Conservation (phyloP, 2,329 filamentous ascomycete genomes). For the Aspergillus versicolor region DNA sequence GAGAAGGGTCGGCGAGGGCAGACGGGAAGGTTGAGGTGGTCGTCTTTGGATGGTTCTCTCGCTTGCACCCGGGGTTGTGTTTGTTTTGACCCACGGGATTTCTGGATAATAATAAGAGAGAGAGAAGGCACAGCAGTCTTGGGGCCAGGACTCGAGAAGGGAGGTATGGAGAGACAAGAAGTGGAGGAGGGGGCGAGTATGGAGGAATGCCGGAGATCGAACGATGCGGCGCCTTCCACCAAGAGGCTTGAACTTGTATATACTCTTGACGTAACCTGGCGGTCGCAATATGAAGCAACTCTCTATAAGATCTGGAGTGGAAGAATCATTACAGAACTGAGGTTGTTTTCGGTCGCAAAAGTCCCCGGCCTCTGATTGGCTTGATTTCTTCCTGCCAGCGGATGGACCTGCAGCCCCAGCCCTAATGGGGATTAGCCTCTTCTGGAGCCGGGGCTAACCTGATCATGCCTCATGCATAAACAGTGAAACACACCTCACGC, state of each 20-base stretch:
- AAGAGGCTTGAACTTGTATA: not conserved
- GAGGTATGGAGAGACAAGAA: not conserved
- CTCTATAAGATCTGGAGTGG: not conserved
- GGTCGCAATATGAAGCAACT: not conserved
- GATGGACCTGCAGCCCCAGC: constrained; percentile 12
- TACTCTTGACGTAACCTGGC: not conserved
- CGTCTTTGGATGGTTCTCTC: constrained; percentile 14
- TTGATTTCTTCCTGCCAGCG: not conserved
- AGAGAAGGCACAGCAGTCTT: too few species aligned
- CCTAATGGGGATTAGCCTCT: constrained; percentile 7
- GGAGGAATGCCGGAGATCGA: not conserved
- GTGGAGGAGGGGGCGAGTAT: not conserved
- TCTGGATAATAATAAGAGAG: not conserved
- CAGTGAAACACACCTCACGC: not conserved
- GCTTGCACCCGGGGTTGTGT: constrained; percentile 25
- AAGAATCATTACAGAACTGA: not conserved
- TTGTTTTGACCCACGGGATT: constrained; percentile 37
- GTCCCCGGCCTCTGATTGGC: constrained; percentile 4
- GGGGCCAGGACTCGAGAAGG: not conserved
- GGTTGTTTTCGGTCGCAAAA: constrained; percentile 9
- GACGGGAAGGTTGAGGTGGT: not conserved
- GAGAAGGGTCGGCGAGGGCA: not conserved
- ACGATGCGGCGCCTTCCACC: not conserved
- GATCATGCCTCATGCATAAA: not conserved
- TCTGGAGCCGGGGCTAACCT: not conserved